Evolutionary conservation across 306 rosid genomes (phyloP).

Genomic region (Fragaria ananassa): DNA sequence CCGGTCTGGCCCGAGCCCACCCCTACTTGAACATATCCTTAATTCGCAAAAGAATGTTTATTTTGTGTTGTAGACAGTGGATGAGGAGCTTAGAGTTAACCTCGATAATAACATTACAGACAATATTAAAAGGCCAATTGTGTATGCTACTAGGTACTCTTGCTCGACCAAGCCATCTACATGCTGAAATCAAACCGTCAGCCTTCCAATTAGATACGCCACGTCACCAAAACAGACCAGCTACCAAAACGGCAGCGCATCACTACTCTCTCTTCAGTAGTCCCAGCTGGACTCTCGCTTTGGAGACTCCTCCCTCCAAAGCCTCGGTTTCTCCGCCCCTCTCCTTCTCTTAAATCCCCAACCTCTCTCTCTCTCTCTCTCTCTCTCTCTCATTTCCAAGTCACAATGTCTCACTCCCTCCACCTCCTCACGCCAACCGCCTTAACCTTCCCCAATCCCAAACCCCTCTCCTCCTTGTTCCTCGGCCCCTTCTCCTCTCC

Average conservation of each 20-base stretch:
- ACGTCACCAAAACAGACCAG: no score
- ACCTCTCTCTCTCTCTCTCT: neutral
- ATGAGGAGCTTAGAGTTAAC: no score
- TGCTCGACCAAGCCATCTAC: no score
- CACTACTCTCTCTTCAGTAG: neutral
- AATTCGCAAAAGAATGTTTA: no score
- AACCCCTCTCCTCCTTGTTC: constrained; percentile 21
- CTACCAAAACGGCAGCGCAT: neutral
- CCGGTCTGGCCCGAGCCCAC: no score
- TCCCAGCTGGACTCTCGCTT: neutral
- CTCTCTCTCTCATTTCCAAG: neutral
- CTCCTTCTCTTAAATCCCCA: neutral
- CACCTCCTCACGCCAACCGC: constrained; percentile 46
- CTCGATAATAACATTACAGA: no score
- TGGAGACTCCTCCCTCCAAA: constrained; percentile 17
- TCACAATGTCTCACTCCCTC: constrained; percentile 65
- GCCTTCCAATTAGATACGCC: no score
- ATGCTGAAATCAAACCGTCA: no score
- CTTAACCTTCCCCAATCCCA: constrained; percentile 19
- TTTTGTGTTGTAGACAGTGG: no score
- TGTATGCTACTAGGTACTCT: no score
- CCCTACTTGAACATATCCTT: no score
- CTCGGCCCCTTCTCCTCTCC: constrained; percentile 29
- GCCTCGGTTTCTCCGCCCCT: constrained; percentile 3
- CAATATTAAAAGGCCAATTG: no score